Conservation (phyloP, 495 filamentous ascomycete species). For the Darksidea phi region DNA sequence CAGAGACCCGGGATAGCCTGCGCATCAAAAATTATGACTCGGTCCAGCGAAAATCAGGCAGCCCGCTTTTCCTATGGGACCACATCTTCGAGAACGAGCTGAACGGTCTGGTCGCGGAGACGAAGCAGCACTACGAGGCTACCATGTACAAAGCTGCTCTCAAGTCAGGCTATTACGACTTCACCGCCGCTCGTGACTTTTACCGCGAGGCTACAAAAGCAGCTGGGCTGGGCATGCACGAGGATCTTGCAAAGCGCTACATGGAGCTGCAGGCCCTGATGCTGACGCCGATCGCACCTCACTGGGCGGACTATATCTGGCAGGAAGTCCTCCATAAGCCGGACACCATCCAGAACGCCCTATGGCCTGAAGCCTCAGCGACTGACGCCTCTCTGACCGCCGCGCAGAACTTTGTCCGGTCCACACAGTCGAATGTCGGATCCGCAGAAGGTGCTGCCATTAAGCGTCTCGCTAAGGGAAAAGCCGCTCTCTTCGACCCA, state of each 20-base stretch:
- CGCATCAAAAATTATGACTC: conserved; percentile 52
- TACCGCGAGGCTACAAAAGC: conserved; percentile 79
- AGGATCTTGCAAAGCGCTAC: conserved; percentile 70
- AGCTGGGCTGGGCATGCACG: conserved; percentile 79
- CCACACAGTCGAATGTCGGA: conserved; percentile 73
- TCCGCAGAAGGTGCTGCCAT: conserved; percentile 77
- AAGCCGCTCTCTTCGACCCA: conserved; percentile 75
- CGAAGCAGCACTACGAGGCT: conserved; percentile 69
- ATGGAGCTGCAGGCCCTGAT: conserved; percentile 83
- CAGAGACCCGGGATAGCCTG: conserved; percentile 51
- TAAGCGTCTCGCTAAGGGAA: conserved; percentile 88
- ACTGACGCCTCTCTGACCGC: conserved; percentile 65
- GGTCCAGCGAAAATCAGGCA: conserved; percentile 59
- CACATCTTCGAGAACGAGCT: conserved; percentile 91
- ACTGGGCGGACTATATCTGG: conserved; percentile 95
- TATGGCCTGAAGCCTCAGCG: conserved; percentile 70
- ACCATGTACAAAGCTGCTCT: conserved; percentile 89
- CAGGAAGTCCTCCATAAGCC: conserved; percentile 77
- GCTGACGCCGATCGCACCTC: conserved; percentile 77
- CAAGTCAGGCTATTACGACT: conserved; percentile 78
- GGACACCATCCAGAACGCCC: conserved; percentile 72
- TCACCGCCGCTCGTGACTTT: conserved; percentile 78
- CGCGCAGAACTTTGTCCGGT: conserved; percentile 74
- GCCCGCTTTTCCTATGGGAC: conserved; percentile 72
- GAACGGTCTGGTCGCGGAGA: conserved; percentile 74